These are phyloP conservation scores for Penicillium capsulatum DNA, from an alignment of 2,329 filamentous ascomycete species.

Conservation along the genomic window DNA sequence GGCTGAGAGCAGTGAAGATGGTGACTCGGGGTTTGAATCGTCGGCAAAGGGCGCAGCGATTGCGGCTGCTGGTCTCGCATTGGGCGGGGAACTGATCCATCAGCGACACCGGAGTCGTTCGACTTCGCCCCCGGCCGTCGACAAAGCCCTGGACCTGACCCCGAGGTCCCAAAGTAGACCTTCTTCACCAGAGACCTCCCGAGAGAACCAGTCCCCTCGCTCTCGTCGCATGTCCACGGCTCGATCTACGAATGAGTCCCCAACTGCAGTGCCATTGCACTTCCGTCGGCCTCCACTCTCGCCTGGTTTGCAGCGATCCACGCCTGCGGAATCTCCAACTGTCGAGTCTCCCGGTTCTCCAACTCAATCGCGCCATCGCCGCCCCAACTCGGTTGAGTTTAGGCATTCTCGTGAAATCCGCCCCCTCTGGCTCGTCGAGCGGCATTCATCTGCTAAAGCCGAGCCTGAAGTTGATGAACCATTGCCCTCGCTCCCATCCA, in stretches of 20 bases:
- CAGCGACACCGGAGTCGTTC: slow-evolving; percentile 35
- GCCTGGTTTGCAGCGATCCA: slow-evolving; percentile 41
- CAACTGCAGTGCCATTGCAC: slow-evolving; percentile 55
- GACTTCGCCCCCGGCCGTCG: slow-evolving; percentile 29
- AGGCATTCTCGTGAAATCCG: slow-evolving; percentile 62
- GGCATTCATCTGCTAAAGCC: slow-evolving; percentile 45
- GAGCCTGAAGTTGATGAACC: slow-evolving; percentile 40
- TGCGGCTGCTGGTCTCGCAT: slow-evolving; percentile 12
- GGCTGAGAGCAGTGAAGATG: slow-evolving; percentile 36
- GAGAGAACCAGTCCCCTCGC: slow-evolving; percentile 14
- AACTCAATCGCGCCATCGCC: slow-evolving; percentile 41
- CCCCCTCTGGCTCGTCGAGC: slow-evolving; percentile 78
- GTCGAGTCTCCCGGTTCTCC: slow-evolving; percentile 42
- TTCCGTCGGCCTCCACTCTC: slow-evolving; percentile 51
- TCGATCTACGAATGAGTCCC: slow-evolving; percentile 37
- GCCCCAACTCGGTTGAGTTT: slow-evolving; percentile 51
- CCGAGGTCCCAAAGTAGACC: slow-evolving; percentile 35
- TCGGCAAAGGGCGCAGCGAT: slow-evolving; percentile 17
- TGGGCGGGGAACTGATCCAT: slow-evolving; percentile 21
- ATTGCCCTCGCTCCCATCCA: slow-evolving; percentile 50
- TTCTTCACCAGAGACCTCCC: slow-evolving; percentile 27
- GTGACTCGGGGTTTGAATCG: slow-evolving; percentile 45
- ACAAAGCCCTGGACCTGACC: slow-evolving; percentile 26
- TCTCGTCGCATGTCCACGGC: slow-evolving; percentile 30
- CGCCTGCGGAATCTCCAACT: slow-evolving; percentile 35